A percentile compares a stretch with the other conserved stretches of the same genome.
These are phyloP conservation scores for Saccharomycopsis schoenii DNA, from an alignment of 805 yeast genomes.

Conservation along the genomic window DNA sequence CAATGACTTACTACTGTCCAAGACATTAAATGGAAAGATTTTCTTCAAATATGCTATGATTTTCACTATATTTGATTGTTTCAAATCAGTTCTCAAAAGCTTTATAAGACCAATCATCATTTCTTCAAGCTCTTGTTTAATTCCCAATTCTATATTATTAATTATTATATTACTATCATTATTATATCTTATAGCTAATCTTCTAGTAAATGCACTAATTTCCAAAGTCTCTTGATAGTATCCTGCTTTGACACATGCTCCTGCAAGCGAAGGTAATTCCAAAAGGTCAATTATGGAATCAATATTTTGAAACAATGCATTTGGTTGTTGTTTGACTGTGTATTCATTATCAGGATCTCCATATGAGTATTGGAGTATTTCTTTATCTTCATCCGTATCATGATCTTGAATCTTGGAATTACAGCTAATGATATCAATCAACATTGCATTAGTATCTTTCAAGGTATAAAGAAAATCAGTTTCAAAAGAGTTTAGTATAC, in stretches of 20 bases:
- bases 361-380: constrained; percentile 24
- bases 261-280: constrained; percentile 74
- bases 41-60: constrained; percentile 67
- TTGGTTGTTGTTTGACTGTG: constrained; percentile 23
- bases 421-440: not conserved
- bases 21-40: constrained; percentile 40
- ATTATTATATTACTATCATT: constrained; percentile 36
- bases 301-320: constrained; percentile 45
- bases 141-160: constrained; percentile 37
- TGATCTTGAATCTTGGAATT: constrained; percentile 1
- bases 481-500: constrained; percentile 25
- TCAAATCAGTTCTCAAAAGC: constrained; percentile 63
- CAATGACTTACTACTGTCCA: not conserved
- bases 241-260: constrained; percentile 77
- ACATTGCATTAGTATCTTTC: not conserved
- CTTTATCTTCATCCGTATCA: constrained; percentile 19
- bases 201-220: constrained; percentile 60
- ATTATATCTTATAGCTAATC: constrained; percentile 63
- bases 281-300: constrained; percentile 67
- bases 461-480: constrained; percentile 23
- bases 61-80: constrained; percentile 70
- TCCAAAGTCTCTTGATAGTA: constrained; percentile 87
- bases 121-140: constrained; percentile 45
- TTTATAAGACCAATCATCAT: constrained; percentile 67
- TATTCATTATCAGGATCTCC: constrained; percentile 12